Base-by-base conservation (phyloP, 352 stramenopile genomes). In the Phytophthora europaea region DNA sequence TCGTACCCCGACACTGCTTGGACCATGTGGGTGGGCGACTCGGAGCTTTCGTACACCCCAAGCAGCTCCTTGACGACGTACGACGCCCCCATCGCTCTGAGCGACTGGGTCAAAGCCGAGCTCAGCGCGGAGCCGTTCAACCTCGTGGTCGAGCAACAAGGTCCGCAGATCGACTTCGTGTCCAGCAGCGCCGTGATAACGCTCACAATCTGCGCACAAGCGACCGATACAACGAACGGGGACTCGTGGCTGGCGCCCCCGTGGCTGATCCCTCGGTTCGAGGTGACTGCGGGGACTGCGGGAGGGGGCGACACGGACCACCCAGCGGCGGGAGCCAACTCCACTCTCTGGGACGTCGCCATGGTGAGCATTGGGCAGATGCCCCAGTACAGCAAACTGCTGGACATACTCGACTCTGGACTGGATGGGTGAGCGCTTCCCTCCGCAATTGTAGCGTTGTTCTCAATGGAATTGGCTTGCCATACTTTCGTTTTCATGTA, bases 301-400 rank as follows among this genome's bases (percentile, higher is more conserved):
- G 65, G 65, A 10, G 65, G 50, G 6, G 55, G 7, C 3, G 48
- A 65, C 34, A 61, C 34, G 16, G 61, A 22, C 4, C 50, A 61
- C 4, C 65, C 65, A 12, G 13, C 36, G 23, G 65, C 50, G n/a
- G 48, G 58, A 34, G 56, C 23, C 8, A 51, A 57, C 20, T 38
- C 45, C 18, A 52, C 36, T 2, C 65, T 56, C 8, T 73, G 66
- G 66, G 66, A 73, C 15, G 58, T 73, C 20, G 20, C 6, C 5
- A 33, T 73, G 16, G 23, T 40, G 1, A 68, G 28, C 20, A 4
- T 31, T 13, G 26, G n/a, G 22, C 66, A 73, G 12, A 60, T n/a
- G 26, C 45, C 65, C 1, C 65, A 71, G 56, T 66, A 55, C 45
- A 20, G 33, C n/a, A 71, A 71, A 23, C 31, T 71, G 7, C 22